Base-by-base conservation (phyloP, 768 basidiomycete species). In the Lactarius sp. region DNA sequence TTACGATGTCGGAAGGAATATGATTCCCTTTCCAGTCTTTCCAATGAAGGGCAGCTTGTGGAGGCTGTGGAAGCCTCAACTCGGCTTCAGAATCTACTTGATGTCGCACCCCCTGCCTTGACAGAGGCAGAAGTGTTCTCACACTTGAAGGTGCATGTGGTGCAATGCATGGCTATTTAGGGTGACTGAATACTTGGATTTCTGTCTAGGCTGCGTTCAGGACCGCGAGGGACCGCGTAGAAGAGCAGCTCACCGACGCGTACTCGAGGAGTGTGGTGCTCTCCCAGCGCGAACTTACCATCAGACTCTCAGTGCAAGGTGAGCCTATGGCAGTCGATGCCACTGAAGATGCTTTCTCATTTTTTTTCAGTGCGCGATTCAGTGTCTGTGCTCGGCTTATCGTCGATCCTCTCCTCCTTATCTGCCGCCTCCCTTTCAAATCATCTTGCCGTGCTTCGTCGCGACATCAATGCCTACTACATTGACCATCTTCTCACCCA, bases 171-270 rank as follows among this genome's bases (percentile, higher is more conserved):
- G 16, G 13, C 34, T 20, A 39, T 5, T 8, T 37, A 31, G 50
- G 13, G 36, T 27, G n/a, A 51, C 52, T 57, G 22, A 62, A 22
- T 18, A 7, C 37, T 54, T 49, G 20, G 7, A 3, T 31, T 36
- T 47, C 39, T 53, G 18, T 20, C 6, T 66, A 93, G 90, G 78
- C 76, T 55, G 83, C 77, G 67, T 79, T 84, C 62, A 80, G 79
- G 63, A 79, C 82, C 9, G 72, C 80, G 31, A 78, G 79, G 69
- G 83, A 86, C 60, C 81, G 82, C 42, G 73, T 83, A 7, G 85
- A 90, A 70, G 91, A 92, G 64, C 85, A 90, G 69, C 77, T 93
- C 27, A 82, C 79, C 66, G 84, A 89, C 52, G 86, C 86, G 3
- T 91, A 84, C 69, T 73, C 81, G 22, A 80, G 84, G 69, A 80